Percentiles rank a stretch among this genome's conserved stretches.
Evolutionary conservation across 371 early-diverging fungal genomes (phyloP).

Genomic region (Mucor circinelloides): DNA sequence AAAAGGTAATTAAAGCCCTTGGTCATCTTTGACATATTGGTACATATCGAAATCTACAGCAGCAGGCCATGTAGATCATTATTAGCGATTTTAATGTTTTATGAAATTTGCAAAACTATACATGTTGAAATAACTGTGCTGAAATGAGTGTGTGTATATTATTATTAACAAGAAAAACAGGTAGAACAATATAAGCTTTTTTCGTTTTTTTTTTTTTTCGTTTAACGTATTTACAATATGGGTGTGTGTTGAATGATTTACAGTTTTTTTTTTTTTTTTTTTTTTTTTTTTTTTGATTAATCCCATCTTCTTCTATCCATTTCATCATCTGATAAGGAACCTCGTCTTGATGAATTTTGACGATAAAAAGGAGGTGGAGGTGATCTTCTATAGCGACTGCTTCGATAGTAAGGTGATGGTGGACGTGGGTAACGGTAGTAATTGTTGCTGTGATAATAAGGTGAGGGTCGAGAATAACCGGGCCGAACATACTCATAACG

Average conservation of each 20-base stretch:
- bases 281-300: neutral
- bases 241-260: neutral
- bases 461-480: constrained; percentile 10
- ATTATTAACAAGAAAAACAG: no score
- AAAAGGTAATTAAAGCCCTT: no score
- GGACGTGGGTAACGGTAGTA: constrained; percentile 12
- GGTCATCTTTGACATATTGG: no score
- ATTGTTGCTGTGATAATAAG: neutral
- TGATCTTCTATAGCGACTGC: constrained; percentile 1
- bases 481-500: constrained; percentile 12
- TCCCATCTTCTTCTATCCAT: constrained; percentile 24
- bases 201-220: neutral
- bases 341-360: constrained; percentile 14
- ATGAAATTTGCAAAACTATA: no score
- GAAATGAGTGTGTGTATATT: no score
- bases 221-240: neutral
- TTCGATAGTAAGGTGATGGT: constrained; percentile 14
- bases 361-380: constrained; percentile 11
- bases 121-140: no score
- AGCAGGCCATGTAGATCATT: no score
- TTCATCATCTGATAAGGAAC: constrained; percentile 20
- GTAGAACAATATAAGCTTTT: no score
- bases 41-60: no score
- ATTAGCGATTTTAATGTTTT: no score
- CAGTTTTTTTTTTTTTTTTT: neutral